These are phyloP conservation scores for Alnus rubra DNA, from an alignment of 306 rosid species.

Conservation along the genomic window DNA sequence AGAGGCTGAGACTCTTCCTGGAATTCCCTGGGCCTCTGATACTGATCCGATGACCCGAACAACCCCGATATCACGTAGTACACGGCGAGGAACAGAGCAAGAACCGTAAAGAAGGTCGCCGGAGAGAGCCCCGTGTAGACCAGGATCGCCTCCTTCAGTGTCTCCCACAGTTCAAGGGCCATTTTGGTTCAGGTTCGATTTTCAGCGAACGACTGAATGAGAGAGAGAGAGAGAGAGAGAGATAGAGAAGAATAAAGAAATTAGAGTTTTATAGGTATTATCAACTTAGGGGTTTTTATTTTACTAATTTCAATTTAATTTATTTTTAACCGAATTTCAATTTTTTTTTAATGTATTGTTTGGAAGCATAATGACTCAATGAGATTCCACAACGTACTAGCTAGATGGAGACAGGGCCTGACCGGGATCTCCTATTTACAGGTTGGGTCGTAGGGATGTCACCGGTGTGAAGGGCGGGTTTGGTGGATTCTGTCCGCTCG, in stretches of 20 bases:
- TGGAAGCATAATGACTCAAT: too few species aligned
- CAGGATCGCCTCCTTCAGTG: conserved; percentile 71
- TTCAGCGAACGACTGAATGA: background rate
- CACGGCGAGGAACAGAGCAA: conserved; percentile 56
- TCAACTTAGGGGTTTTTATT: background rate
- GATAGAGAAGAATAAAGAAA: too few species aligned
- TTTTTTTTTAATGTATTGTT: too few species aligned
- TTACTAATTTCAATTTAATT: background rate
- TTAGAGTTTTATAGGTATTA: background rate
- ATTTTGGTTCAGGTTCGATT: conserved; percentile 26
- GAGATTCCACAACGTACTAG: too few species aligned
- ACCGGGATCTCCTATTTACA: too few species aligned
- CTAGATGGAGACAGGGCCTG: too few species aligned
- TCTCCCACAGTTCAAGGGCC: conserved; percentile 87
- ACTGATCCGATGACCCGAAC: conserved; percentile 49
- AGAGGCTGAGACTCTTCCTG: conserved; percentile 64
- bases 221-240: background rate
- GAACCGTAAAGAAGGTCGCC: conserved; percentile 71
- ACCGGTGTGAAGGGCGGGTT: too few species aligned
- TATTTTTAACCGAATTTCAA: too few species aligned
- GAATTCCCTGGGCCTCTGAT: conserved; percentile 17
- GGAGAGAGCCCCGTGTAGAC: conserved; percentile 90
- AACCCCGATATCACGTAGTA: conserved; percentile 62
- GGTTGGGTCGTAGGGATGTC: too few species aligned
- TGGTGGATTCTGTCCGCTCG: too few species aligned